Conservation (phyloP, 176 grass and related monocot genomes). For the Canna indica region DNA sequence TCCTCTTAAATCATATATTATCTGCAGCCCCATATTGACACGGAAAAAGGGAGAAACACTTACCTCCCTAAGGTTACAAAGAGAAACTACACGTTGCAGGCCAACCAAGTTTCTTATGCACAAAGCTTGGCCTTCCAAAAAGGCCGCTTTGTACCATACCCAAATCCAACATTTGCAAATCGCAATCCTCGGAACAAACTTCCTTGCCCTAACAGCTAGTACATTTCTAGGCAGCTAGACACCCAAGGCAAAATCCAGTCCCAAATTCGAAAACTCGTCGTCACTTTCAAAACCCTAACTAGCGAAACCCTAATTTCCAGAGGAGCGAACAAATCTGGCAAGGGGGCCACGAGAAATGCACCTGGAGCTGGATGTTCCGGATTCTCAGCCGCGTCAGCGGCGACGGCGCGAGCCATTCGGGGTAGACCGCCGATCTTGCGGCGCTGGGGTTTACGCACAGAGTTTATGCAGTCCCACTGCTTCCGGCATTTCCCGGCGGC, state of each 20-base stretch:
- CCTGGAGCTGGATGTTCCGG: slow-evolving; percentile 87
- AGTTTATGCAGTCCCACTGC: slow-evolving; percentile 43
- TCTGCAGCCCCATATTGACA: background rate
- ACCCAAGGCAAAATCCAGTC: background rate
- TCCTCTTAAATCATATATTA: background rate
- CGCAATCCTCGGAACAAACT: background rate
- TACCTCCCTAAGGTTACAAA: background rate
- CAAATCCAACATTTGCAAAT: background rate
- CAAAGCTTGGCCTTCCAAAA: background rate
- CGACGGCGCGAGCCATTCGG: slow-evolving; percentile 44
- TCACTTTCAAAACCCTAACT: background rate
- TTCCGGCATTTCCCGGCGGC: slow-evolving; percentile 23
- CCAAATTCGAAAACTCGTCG: background rate
- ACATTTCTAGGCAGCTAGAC: background rate
- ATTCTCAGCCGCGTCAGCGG: slow-evolving; percentile 62
- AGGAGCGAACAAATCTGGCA: background rate
- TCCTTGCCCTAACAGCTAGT: background rate
- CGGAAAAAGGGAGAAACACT: background rate
- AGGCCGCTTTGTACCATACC: background rate
- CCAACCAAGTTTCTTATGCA: background rate
- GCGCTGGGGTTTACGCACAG: slow-evolving; percentile 67
- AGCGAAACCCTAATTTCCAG: background rate
- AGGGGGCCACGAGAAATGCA: background rate
- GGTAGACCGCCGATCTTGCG: slow-evolving; percentile 69
- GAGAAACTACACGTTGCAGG: background rate